phyloP scores from a whole-genome alignment of 2,329 filamentous ascomycete genomes.

The Colletotrichum noveboracense region DNA sequence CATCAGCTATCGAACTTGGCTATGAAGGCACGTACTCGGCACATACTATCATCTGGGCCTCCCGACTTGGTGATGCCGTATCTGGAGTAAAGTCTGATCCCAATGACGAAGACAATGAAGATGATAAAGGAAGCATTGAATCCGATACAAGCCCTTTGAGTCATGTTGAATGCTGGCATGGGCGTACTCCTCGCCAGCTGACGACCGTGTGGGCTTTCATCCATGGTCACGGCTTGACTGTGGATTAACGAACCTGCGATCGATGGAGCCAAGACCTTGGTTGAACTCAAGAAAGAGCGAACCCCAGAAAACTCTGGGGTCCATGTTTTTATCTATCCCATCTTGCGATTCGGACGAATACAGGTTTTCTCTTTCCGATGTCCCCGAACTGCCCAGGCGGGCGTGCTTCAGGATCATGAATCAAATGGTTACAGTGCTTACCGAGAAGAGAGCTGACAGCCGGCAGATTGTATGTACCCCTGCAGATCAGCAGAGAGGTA shows the following conservation, averaged over 20 bases:
- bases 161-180: neutral
- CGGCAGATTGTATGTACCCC: neutral
- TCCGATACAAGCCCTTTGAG: neutral
- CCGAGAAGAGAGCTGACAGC: neutral
- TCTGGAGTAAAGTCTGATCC: neutral
- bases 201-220: neutral
- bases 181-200: neutral
- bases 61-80: neutral
- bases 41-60: neutral
- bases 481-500: neutral
- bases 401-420: neutral
- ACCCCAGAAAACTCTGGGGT: neutral
- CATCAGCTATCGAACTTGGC: neutral
- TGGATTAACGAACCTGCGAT: neutral
- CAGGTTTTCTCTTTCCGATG: neutral
- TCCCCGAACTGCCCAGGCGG: neutral
- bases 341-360: neutral
- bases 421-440: neutral
- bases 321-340: neutral
- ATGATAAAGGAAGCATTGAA: neutral
- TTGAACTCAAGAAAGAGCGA: neutral
- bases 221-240: neutral
- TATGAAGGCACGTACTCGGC: neutral
- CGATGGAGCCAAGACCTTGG: neutral
- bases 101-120: neutral